Percentiles rank a stretch among this genome's conserved stretches.
Conservation (phyloP, 2,329 filamentous ascomycete genomes). For the Lizonia empirigonia region DNA sequence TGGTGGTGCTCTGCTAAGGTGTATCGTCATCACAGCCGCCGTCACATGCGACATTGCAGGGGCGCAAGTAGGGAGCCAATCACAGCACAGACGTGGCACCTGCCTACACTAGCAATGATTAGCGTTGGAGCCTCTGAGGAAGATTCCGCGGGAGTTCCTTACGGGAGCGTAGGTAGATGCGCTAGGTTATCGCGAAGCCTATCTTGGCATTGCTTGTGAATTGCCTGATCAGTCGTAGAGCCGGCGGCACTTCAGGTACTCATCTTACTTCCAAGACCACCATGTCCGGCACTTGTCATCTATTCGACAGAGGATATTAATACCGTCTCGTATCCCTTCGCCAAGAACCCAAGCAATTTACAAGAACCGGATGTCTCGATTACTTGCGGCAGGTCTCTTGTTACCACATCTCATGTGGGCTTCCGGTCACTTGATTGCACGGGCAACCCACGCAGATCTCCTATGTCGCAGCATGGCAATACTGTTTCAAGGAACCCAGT, state of each 20-base stretch:
- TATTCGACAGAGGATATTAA: slow-evolving; percentile 13
- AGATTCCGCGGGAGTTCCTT: neutral
- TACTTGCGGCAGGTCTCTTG: slow-evolving; percentile 18
- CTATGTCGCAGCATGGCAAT: neutral
- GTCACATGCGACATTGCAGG: slow-evolving; percentile 11
- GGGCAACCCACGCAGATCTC: slow-evolving; percentile 1
- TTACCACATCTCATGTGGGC: neutral
- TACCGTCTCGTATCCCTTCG: neutral
- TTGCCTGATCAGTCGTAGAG: slow-evolving; percentile 9
- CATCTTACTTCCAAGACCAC: slow-evolving; percentile 1
- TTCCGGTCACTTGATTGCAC: neutral
- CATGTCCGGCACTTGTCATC: neutral
- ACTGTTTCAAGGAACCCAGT: neutral
- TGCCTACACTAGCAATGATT: slow-evolving; percentile 11
- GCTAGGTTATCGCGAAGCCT: slow-evolving; percentile 9
- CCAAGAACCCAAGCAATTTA: slow-evolving; percentile 13
- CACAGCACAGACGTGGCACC: neutral
- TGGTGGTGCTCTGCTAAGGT: slow-evolving; percentile 1
- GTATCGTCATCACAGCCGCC: slow-evolving; percentile 1
- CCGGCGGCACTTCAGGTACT: slow-evolving; percentile 8
- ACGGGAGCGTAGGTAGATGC: neutral
- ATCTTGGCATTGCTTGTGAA: slow-evolving; percentile 17
- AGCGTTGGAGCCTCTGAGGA: neutral
- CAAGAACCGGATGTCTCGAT: neutral
- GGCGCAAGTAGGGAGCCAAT: slow-evolving; percentile 4